These are phyloP conservation scores for Pseudovirgaria hyperparasitica DNA, from an alignment of 2,329 filamentous ascomycete species.

Conservation along the genomic window DNA sequence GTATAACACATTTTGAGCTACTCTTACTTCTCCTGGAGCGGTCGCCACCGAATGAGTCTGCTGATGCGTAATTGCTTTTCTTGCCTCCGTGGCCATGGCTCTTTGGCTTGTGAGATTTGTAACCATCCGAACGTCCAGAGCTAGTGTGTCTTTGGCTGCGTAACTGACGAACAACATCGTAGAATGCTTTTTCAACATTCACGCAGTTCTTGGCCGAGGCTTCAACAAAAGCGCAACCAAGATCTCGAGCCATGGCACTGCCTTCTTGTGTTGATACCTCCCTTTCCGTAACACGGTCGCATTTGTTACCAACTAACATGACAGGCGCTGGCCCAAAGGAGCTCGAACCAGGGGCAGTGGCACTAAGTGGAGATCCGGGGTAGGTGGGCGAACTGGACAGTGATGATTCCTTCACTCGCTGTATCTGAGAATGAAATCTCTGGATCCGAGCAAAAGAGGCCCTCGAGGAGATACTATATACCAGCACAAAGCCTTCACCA, in stretches of 20 bases:
- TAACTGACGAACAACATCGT: slow-evolving; percentile 87
- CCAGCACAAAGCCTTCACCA: slow-evolving; percentile 91
- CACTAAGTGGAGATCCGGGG: slow-evolving; percentile 57
- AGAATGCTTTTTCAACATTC: slow-evolving; percentile 97
- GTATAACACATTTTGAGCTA: too few relatives aligned
- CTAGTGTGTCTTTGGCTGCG: slow-evolving; percentile 72
- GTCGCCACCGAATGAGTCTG: too few relatives aligned
- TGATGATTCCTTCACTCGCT: slow-evolving; percentile 87
- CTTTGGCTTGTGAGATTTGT: too few relatives aligned
- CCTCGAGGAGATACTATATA: slow-evolving; percentile 96
- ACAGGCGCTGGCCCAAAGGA: slow-evolving; percentile 66
- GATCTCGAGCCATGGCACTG: slow-evolving; percentile 75
- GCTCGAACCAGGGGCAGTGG: slow-evolving; percentile 38
- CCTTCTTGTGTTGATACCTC: slow-evolving; percentile 97
- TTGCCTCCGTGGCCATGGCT: too few relatives aligned
- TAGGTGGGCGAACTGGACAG: slow-evolving; percentile 60
- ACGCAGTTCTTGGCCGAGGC: slow-evolving; percentile 96
- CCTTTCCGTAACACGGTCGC: slow-evolving; percentile 87
- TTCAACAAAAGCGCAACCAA: slow-evolving; percentile 94
- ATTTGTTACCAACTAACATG: slow-evolving; percentile 98
- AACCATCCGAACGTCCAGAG: too few relatives aligned
- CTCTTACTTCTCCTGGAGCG: too few relatives aligned
- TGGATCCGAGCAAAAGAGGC: slow-evolving; percentile 92
- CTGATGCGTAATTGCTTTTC: too few relatives aligned
- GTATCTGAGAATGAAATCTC: slow-evolving; percentile 92